Evolutionary conservation across 169 alveolate genomes (phyloP), one percentile per base, ranked within the genome.

Genomic region (Plasmodium knowlesi): DNA sequence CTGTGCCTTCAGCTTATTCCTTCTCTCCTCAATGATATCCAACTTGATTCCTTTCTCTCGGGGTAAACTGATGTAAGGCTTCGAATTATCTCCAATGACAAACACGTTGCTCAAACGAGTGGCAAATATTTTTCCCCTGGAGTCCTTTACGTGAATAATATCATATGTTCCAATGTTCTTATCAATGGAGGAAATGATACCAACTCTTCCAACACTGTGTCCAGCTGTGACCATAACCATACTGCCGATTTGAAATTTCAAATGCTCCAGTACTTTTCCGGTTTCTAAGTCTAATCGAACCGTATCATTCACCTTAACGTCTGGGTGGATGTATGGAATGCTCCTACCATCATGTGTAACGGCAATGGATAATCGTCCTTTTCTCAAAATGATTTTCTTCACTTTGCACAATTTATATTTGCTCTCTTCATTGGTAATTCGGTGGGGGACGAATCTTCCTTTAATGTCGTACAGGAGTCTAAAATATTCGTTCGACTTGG

Each of bases 271-370:
- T 53, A 98, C 98, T 98, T 99, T 99, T 57, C 99, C 99, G 83
- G 99, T 98, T 84, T 95, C 98, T 85, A 99, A 90, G 95, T 99
- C 99, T 80, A 98, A 82, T 84, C 99, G 98, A 78, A 99, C 95
- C 85, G 99, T 97, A 97, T 99, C 99, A 91, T 98, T 96, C 50
- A 97, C 99, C 97, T 98, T 98, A 95, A 99, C 98, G 34, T 99
- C 99, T 19, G 99, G 99, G 96, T 98, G 99, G 12, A 99, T 98
- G 97, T 95, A 99, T 92, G 99, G 99, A 95, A 99, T 94, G 82
- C 99, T 99, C 96, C 99, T 98, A 57, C 99, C 99, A 95, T 99
- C 99, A 96, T 98, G 99, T 37, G 99, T 99, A 54, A 98, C 97
- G 82, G 99, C 99, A 96, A 98, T 97, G 8, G 99, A 99, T 54